Evolutionary conservation across 805 yeast genomes (phyloP).

Genomic region (Kuraishia capsulata): DNA sequence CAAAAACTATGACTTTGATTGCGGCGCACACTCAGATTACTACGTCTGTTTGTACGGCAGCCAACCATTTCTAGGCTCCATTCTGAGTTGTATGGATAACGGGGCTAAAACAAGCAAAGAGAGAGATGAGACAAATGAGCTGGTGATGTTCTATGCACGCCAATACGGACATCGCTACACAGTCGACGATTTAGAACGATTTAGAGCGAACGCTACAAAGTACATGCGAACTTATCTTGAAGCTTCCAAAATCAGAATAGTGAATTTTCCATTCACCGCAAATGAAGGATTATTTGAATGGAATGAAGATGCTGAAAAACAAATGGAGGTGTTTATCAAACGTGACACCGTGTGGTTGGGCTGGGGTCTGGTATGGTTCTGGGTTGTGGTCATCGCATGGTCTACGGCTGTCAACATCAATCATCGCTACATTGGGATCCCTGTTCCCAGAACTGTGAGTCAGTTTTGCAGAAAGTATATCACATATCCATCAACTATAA

Average conservation of each 20-base stretch:
- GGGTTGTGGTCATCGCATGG: slow-evolving; percentile 21
- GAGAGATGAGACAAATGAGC: not conserved
- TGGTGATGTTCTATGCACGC: not conserved
- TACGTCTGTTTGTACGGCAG: not conserved
- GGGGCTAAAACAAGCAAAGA: not conserved
- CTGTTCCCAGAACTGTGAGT: not conserved
- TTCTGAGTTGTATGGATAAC: not conserved
- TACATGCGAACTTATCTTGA: not conserved
- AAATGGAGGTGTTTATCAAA: not conserved
- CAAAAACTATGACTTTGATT: not conserved
- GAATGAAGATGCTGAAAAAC: not conserved
- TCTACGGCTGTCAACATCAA: slow-evolving; percentile 18
- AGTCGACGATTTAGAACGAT: not conserved
- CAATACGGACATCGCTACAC: not conserved
- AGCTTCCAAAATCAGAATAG: not conserved
- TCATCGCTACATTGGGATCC: not conserved
- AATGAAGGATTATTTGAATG: not conserved
- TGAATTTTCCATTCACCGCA: not conserved
- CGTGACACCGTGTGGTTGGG: slow-evolving; percentile 16
- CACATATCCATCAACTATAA: not conserved
- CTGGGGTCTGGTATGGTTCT: slow-evolving; percentile 32
- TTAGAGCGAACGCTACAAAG: not conserved
- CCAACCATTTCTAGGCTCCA: not conserved
- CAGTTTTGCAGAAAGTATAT: not conserved
- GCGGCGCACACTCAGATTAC: not conserved